Conservation (phyloP, 2,329 filamentous ascomycete species). For the Pseudomassariella vexata region DNA sequence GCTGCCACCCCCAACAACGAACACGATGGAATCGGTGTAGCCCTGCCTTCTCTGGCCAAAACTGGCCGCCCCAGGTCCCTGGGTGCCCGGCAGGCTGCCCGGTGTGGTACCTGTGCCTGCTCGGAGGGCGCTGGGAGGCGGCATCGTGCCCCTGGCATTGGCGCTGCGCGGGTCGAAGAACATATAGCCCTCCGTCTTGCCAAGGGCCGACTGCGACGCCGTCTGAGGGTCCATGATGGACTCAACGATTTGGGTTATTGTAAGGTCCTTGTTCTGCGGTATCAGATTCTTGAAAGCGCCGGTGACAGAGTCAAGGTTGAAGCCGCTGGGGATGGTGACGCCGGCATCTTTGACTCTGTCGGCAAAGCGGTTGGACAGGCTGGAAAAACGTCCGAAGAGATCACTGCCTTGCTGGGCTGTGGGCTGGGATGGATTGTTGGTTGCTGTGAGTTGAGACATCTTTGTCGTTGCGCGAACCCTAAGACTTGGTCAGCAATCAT, state of each 20-base stretch:
- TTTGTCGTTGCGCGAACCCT: slow-evolving; percentile 89
- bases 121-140: slow-evolving; percentile 63
- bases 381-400: slow-evolving; percentile 88
- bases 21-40: slow-evolving; percentile 87
- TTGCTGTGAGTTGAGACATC: slow-evolving; percentile 95
- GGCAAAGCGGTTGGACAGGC: slow-evolving; percentile 84
- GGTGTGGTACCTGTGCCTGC: slow-evolving; percentile 33
- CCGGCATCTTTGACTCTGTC: slow-evolving; percentile 88
- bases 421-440: slow-evolving; percentile 66
- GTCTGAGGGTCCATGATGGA: slow-evolving; percentile 94
- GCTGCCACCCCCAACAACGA: slow-evolving; percentile 89
- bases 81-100: slow-evolving; percentile 36
- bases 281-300: slow-evolving; percentile 97
- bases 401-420: slow-evolving; percentile 61
- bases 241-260: slow-evolving; percentile 95
- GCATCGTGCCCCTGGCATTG: slow-evolving; percentile 88
- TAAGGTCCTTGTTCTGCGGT: slow-evolving; percentile 92
- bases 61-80: slow-evolving; percentile 61
- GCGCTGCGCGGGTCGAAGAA: slow-evolving; percentile 95
- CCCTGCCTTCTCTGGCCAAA: slow-evolving; percentile 89
- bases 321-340: slow-evolving; percentile 62
- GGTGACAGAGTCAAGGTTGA: slow-evolving; percentile 90
- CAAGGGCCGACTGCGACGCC: slow-evolving; percentile 84
- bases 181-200: slow-evolving; percentile 92
- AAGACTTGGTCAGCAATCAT: slow-evolving; percentile 19